Evolutionary conservation across 208 protist genomes (phyloP), one percentile per base, ranked within the genome.

Genomic region (Leishmania tarentolae): DNA sequence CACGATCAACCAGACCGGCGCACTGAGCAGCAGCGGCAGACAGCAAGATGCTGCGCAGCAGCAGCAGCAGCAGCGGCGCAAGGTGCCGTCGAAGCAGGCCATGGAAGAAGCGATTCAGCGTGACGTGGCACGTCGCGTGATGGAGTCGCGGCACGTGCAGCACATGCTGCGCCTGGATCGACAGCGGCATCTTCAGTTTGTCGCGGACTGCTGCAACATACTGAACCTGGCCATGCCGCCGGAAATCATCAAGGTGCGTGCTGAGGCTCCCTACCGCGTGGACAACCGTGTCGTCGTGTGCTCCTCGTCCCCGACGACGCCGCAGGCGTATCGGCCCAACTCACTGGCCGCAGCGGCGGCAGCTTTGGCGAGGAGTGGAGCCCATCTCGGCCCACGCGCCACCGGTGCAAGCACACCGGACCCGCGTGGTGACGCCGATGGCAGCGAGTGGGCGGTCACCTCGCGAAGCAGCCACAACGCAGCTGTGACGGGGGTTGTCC

Each of bases 151-250:
- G 0, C 83, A 90, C 57, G 76, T 95, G 21, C 81, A 86, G 79
- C 65, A 68, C 15, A 89, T 97, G 83, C 83, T 92, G n/a, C 68
- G 83, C 65, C 63, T 79, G 13, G 94, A 95, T 79, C 76, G 82
- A 0, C 81, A 94, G 76, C 83, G 88, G 31, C 94, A 97, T 80
- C 81, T 97, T 24, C 94, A 97, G 78, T 97, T 97, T 65, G 91
- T 94, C 52, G 90, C 92, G 0, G 94, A 95, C 80, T 94, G 91
- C 69, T 95, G 90, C 74, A 71, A 93, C 74, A 88, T 88, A 59
- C 80, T 94, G 28, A 83, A 85, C 42, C 75, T 97, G 19, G 46
- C 8, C 0, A 78, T 97, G n/a, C 94, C 94, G 0, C 81, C 84
- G 8, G 92, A 95, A 80, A 91, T 97, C 50, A 86, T 95, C 19